Base-by-base conservation (phyloP, 371 early-diverging fungal species). In the Actinomucor elegans region DNA sequence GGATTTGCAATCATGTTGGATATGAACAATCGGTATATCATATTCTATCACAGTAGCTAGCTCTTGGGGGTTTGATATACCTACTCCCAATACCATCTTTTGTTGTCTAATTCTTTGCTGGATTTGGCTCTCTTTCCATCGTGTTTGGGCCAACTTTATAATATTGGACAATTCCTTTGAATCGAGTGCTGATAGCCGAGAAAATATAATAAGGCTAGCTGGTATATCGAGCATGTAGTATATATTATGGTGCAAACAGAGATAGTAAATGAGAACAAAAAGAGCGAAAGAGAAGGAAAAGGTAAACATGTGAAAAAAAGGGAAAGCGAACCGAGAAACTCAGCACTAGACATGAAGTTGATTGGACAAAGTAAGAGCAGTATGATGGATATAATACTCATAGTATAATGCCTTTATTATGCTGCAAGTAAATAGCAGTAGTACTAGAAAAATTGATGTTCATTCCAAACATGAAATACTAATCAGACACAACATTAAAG, bases 61-160 rank as follows among this genome's bases (percentile, higher is more conserved):
- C 26, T 71, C 67, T 42, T 67, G 64, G 7, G 63, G 67, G 36
- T 75, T 75, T 2, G 71, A 57, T 32, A 75, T 75, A 14, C 69
- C 72, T 8, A 69, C 55, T 6, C 67, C 69, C 3, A 75, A 24
- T 18, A 28, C 21, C 58, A 73, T 60, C 4, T 52, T 55, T 27
- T 28, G 21, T 9, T 28, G 33, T n/a, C n/a, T n/a, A n/a, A n/a
- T n/a, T n/a, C n/a, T n/a, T n/a, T n/a, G n/a, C n/a, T n/a, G n/a
- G 8, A 71, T 31, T 33, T 55, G 52, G 3, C 32, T 12, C 14
- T 55, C 48, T 14, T 56, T 48, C 57, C 66, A 63, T 20, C 47
- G 26, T 9, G 32, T 33, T 29, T 49, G 52, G 9, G 51, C 61
- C 20, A 60, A 28, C 14, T 66, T 60, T 17, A 68, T 44, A 43